A percentile compares a stretch with the other conserved stretches of the same genome.
Evolutionary conservation across 768 basidiomycete species (phyloP).

Genomic region (Collybia sp.): DNA sequence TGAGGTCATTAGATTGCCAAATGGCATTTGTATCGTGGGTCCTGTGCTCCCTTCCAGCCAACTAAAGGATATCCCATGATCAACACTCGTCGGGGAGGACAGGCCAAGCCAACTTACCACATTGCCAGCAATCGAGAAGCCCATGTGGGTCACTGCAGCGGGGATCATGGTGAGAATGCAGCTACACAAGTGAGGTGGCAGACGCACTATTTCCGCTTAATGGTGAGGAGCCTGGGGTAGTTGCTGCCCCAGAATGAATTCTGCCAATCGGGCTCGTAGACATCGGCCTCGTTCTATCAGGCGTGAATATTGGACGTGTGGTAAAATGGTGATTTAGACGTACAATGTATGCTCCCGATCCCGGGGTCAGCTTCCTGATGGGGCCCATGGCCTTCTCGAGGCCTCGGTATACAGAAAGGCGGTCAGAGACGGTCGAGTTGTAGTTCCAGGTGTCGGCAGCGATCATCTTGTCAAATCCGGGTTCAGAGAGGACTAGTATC

Average conservation of each 20-base stretch:
- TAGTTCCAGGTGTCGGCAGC: constrained; percentile 17
- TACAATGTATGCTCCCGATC: constrained; percentile 32
- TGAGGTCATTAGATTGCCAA: no score
- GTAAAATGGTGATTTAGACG: constrained; percentile 8
- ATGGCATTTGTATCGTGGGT: no score
- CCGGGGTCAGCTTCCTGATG: no score
- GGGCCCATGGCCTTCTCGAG: no score
- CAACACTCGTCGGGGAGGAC: no score
- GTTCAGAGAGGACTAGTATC: no score
- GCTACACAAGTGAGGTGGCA: neutral
- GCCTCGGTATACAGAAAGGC: constrained; percentile 21
- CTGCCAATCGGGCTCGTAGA: constrained; percentile 9
- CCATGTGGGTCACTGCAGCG: neutral
- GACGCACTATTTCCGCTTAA: neutral
- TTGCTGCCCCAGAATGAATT: neutral
- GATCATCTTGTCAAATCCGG: no score
- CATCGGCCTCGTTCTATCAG: neutral
- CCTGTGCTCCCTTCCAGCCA: no score
- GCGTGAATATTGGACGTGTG: neutral
- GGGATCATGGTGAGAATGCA: neutral
- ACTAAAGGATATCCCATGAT: no score
- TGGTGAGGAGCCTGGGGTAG: neutral
- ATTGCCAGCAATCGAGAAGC: neutral
- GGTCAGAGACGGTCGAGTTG: constrained; percentile 36
- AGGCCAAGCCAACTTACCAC: neutral